These are phyloP conservation scores for Pisolithus orientalis DNA, from an alignment of 768 basidiomycete species.

Conservation along the genomic window DNA sequence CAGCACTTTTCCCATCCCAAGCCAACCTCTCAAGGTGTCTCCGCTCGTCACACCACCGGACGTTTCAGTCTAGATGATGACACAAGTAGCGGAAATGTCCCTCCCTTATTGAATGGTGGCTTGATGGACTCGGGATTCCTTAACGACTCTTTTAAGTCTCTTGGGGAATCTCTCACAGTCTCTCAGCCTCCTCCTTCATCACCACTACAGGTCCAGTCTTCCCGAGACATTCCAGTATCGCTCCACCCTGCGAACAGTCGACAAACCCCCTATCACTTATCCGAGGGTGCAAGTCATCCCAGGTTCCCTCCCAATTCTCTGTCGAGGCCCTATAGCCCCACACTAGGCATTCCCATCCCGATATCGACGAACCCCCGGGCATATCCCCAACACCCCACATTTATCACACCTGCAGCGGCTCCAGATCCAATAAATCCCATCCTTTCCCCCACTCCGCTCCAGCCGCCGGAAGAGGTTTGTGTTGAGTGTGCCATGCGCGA, in stretches of 20 bases:
- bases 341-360: conserved; percentile 43
- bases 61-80: conserved; percentile 47
- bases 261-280: conserved; percentile 39
- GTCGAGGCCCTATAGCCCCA: conserved; percentile 44
- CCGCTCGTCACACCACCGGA: conserved; percentile 44
- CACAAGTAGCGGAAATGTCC: conserved; percentile 9
- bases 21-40: conserved; percentile 39
- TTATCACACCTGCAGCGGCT: conserved; percentile 51
- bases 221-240: conserved; percentile 23
- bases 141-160: conserved; percentile 27
- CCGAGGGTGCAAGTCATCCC: conserved; percentile 29
- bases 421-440: conserved; percentile 57
- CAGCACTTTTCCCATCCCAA: conserved; percentile 32
- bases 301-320: conserved; percentile 46
- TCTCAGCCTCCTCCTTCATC: conserved; percentile 19
- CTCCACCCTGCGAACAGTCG: conserved; percentile 38
- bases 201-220: conserved; percentile 5
- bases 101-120: conserved; percentile 20
- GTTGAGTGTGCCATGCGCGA: conserved; percentile 98
- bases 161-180: conserved; percentile 21
- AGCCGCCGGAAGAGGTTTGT: conserved; percentile 75
- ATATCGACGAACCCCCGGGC: conserved; percentile 63
- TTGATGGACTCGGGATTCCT: conserved; percentile 22
- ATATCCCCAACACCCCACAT: conserved; percentile 71
- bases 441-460: conserved; percentile 48